A percentile compares a stretch with the other conserved stretches of the same genome.
Evolutionary conservation across 345 rosid species (phyloP).

Genomic region (Eucalyptus pumila): DNA sequence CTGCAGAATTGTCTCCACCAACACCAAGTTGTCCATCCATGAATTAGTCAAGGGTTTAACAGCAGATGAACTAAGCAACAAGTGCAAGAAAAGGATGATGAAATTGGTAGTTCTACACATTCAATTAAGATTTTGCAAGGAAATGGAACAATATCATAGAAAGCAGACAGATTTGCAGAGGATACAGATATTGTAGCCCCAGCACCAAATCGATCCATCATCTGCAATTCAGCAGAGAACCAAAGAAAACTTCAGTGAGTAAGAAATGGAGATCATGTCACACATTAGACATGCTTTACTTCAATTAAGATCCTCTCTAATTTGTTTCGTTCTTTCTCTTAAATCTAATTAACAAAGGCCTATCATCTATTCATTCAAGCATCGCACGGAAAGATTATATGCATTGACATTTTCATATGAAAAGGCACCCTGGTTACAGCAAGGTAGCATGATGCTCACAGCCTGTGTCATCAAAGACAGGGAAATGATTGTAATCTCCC

Average conservation of each 20-base stretch:
- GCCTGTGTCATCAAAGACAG: background rate
- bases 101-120: background rate
- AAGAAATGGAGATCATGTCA: background rate
- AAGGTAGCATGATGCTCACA: background rate
- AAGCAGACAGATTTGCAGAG: conserved; percentile 5
- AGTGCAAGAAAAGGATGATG: background rate
- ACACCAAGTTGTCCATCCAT: conserved; percentile 89
- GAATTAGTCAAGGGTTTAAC: conserved; percentile 40
- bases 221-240: conserved; percentile 32
- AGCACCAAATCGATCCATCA: conserved; percentile 88
- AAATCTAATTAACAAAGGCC: background rate
- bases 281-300: background rate
- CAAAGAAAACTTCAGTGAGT: background rate
- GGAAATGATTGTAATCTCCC: background rate
- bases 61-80: background rate
- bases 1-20: conserved; percentile 33
- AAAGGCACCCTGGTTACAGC: background rate
- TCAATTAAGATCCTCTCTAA: background rate
- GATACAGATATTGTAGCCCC: conserved; percentile 97
- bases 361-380: background rate
- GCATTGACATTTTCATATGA: background rate
- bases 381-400: background rate
- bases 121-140: background rate
- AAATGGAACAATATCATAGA: background rate
- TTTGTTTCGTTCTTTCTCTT: background rate